Base-by-base conservation (phyloP, 225 moss, liverwort and hornwort genomes). In the Pseudoscleropodium purum region DNA sequence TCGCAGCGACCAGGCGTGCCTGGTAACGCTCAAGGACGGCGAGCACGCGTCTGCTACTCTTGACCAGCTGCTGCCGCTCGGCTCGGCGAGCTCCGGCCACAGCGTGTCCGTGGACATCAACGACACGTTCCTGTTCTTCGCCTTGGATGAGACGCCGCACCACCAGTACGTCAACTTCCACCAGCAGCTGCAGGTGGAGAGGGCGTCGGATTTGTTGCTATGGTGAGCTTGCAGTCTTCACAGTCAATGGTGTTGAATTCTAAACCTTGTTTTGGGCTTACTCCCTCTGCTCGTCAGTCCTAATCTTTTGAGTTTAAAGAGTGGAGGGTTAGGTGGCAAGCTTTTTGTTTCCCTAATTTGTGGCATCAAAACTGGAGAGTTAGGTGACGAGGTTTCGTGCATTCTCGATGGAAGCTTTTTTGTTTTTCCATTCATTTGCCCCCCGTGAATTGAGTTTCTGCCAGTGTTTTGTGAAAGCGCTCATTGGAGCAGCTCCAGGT, bases 101-200 rank as follows among this genome's bases (percentile, higher is more conserved):
- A 92, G 93, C 10, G 94, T 95, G 9, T 95, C 94, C 59, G 92
- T 95, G 27, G 94, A 93, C 86, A 92, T 95, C 88, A 91, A 93
- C 67, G 94, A 95, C 47, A 91, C 92, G 13, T 92, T 92, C 76
- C 87, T 95, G 23, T 93, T 95, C 89, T 93, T 95, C 41, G 86
- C 94, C 52, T 72, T 95, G 84, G 94, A 93, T 59, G 91, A 91
- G 37, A 95, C 94, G 31, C 89, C 84, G 49, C 87, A 93, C 45
- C 93, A 93, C 73, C 90, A 93, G 90, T 95, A 93, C 26, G 91
- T 95, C 82, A 91, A 74, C 84, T 95, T 92, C 88, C 85, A 85
- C 52, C 89, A 94, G 79, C 87, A 66, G 49, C 66, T 66, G 36
- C 64, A 66, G 65, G 66, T 11, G 83, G 65, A 83, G 51, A 34